A percentile compares a stretch with the other conserved stretches of the same genome.
These are phyloP conservation scores for Eimeria maxima DNA, from an alignment of 169 alveolate species.

Conservation along the genomic window DNA sequence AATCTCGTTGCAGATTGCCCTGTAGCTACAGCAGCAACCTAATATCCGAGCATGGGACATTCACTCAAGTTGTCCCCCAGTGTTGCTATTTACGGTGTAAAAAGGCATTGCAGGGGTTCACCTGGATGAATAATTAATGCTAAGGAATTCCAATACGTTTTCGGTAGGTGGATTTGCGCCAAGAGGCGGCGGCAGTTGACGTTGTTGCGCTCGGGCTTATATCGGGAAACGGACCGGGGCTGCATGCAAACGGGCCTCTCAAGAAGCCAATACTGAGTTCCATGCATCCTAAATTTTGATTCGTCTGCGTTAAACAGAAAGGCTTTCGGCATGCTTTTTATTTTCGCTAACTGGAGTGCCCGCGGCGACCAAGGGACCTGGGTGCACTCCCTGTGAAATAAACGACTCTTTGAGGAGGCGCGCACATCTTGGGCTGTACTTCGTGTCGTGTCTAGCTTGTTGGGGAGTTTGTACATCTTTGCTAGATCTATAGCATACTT, in stretches of 20 bases:
- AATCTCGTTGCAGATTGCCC: neutral
- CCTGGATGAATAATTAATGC: no score
- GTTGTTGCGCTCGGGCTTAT: neutral
- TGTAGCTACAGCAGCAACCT: neutral
- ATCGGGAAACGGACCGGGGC: neutral
- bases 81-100: neutral
- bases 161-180: neutral
- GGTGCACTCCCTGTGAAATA: neutral
- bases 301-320: neutral
- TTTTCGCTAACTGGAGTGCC: neutral
- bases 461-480: neutral
- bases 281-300: neutral
- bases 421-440: neutral
- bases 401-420: neutral
- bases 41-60: neutral
- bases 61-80: neutral
- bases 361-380: neutral
- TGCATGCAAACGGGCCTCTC: slow-evolving; percentile 48
- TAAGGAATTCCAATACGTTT: neutral
- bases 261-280: neutral
- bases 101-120: no score
- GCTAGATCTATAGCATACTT: neutral
- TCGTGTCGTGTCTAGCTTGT: neutral
- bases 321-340: neutral
- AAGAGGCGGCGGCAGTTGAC: neutral